Conservation (phyloP, 2,329 filamentous ascomycete genomes). For the Arthrobotrys sphaeroides region DNA sequence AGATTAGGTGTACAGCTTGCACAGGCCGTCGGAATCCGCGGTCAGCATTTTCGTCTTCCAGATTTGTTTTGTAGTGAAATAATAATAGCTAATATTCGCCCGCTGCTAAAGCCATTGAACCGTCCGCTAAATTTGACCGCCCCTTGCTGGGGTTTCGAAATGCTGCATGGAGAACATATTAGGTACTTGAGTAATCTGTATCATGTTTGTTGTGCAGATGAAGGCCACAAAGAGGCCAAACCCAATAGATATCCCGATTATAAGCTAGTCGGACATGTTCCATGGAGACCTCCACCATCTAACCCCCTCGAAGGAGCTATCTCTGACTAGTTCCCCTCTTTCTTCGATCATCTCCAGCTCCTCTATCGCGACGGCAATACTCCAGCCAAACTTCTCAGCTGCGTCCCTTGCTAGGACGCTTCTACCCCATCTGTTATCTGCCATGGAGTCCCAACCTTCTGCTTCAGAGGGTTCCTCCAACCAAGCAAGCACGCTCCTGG, state of each 20-base stretch:
- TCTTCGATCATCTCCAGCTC: slow-evolving; percentile 98
- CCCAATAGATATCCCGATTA: neutral
- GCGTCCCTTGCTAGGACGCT: slow-evolving; percentile 90
- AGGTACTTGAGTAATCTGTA: no score
- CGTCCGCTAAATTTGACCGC: no score
- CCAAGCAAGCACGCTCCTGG: slow-evolving; percentile 72
- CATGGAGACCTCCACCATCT: slow-evolving; percentile 85
- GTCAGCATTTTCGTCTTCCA: neutral
- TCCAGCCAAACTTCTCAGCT: slow-evolving; percentile 93
- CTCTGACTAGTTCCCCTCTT: slow-evolving; percentile 82
- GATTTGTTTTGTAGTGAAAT: neutral
- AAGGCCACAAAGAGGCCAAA: no score
- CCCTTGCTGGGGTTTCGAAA: no score
- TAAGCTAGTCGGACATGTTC: neutral
- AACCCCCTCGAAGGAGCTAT: slow-evolving; percentile 88
- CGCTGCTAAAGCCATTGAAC: neutral
- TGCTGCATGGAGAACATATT: no score
- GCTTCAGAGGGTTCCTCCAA: slow-evolving; percentile 10
- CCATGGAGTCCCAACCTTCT: neutral
- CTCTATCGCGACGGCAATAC: slow-evolving; percentile 91
- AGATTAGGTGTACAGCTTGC: no score
- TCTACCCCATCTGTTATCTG: slow-evolving; percentile 76
- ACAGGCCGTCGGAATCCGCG: no score
- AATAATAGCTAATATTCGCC: slow-evolving; percentile 5
- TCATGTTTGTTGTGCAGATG: no score